Evolutionary conservation across 176 grass and related monocot genomes (phyloP).

Genomic region (Miscanthus lutarioriparius): DNA sequence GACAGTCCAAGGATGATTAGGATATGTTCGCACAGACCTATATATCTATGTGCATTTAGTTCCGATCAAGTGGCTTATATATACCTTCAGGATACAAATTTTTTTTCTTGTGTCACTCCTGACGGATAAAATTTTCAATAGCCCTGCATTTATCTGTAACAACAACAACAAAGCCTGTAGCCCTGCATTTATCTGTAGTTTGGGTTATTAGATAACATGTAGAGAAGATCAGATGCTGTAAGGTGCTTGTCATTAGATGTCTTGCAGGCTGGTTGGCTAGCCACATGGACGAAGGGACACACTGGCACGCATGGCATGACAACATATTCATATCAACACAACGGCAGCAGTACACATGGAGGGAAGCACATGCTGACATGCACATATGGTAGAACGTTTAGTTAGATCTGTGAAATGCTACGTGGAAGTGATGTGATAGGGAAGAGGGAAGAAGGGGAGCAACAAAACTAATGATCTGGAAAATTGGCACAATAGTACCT

Average conservation of each 20-base stretch:
- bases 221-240: background rate
- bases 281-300: background rate
- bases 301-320: too few species aligned
- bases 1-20: background rate
- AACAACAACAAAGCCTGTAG: too few species aligned
- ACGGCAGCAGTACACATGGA: background rate
- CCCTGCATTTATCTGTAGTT: background rate
- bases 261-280: background rate
- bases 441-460: background rate
- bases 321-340: too few species aligned
- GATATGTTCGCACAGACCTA: background rate
- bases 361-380: background rate
- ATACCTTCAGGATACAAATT: background rate
- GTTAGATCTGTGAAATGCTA: background rate
- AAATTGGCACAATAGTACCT: background rate
- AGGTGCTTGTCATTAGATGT: background rate
- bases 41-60: background rate
- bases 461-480: background rate
- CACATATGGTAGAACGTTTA: background rate
- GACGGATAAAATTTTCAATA: background rate
- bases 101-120: background rate
- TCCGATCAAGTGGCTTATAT: background rate
- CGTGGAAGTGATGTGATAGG: background rate
- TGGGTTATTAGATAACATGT: background rate
- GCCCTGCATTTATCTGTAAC: too few species aligned